phyloP scores from a whole-genome alignment of 306 rosid genomes.

The Cotoneaster glaucophyllus region DNA sequence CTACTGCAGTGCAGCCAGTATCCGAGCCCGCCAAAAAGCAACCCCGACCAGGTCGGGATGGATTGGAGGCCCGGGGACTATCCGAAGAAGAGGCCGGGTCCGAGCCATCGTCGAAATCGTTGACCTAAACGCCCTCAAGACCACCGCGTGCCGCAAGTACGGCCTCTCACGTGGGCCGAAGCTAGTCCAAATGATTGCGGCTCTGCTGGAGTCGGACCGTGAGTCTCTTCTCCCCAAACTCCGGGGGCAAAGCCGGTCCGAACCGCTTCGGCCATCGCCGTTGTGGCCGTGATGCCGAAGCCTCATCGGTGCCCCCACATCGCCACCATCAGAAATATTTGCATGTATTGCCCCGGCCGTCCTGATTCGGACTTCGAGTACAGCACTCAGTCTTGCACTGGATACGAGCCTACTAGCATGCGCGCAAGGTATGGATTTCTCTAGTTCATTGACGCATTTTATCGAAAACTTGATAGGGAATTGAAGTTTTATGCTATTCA shows the following conservation, averaged over 20 bases:
- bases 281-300: slow-evolving; percentile 97
- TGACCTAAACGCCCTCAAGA: slow-evolving; percentile 81
- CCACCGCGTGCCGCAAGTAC: slow-evolving; percentile 92
- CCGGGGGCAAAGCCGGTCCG: slow-evolving; percentile 81
- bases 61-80: slow-evolving; percentile 76
- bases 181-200: slow-evolving; percentile 96
- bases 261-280: slow-evolving; percentile 93
- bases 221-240: slow-evolving; percentile 84
- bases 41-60: slow-evolving; percentile 86
- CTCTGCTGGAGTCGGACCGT: slow-evolving; percentile 79
- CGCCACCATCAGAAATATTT: slow-evolving; percentile 43
- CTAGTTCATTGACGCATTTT: background rate
- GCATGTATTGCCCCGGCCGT: no score
- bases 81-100: slow-evolving; percentile 91
- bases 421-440: no score
- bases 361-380: no score
- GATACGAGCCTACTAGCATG: no score
- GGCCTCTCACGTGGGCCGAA: slow-evolving; percentile 95
- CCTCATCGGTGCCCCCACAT: slow-evolving; percentile 92
- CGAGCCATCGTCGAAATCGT: slow-evolving; percentile 95
- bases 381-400: no score
- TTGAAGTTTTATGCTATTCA: background rate
- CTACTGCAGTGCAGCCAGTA: slow-evolving; percentile 33
- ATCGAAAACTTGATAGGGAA: background rate
- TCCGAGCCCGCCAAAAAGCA: slow-evolving; percentile 45